phyloP scores from a whole-genome alignment of 2,329 filamentous ascomycete species.

The Fusarium sp. region DNA sequence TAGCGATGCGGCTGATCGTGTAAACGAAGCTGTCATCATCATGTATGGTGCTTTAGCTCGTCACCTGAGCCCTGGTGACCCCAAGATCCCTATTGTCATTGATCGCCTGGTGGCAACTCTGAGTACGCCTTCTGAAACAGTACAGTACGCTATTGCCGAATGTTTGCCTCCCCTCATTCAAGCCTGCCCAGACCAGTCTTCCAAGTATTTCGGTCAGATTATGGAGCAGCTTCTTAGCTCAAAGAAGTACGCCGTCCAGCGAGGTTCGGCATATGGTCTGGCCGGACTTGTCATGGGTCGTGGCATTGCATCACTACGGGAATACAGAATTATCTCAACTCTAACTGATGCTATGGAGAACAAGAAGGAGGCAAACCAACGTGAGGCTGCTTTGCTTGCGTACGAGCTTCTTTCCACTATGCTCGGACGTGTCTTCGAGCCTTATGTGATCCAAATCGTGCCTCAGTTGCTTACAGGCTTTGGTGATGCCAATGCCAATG shows the following conservation, averaged over 20 bases:
- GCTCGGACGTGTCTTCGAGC: constrained; percentile 90
- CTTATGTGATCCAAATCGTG: constrained; percentile 95
- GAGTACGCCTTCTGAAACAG: constrained; percentile 93
- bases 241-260: constrained; percentile 91
- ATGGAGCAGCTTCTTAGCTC: constrained; percentile 84
- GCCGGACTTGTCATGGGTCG: constrained; percentile 91
- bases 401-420: constrained; percentile 91
- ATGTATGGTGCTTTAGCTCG: constrained; percentile 94
- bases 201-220: constrained; percentile 83
- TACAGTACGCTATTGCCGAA: constrained; percentile 95
- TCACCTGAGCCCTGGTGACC: constrained; percentile 86
- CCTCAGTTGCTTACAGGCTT: constrained; percentile 91
- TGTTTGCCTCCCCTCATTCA: constrained; percentile 92
- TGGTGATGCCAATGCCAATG: constrained; percentile 87
- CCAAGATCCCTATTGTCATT: constrained; percentile 88
- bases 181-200: constrained; percentile 80
- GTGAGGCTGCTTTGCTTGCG: constrained; percentile 88
- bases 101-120: constrained; percentile 87
- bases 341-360: constrained; percentile 89
- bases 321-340: constrained; percentile 86
- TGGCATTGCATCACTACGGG: constrained; percentile 83
- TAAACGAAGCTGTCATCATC: constrained; percentile 97
- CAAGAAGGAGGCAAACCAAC: constrained; percentile 90
- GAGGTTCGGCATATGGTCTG: constrained; percentile 94
- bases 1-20: constrained; percentile 83